Evolutionary conservation across 495 filamentous ascomycete species (phyloP).

Genomic region (Daldinia grandis): DNA sequence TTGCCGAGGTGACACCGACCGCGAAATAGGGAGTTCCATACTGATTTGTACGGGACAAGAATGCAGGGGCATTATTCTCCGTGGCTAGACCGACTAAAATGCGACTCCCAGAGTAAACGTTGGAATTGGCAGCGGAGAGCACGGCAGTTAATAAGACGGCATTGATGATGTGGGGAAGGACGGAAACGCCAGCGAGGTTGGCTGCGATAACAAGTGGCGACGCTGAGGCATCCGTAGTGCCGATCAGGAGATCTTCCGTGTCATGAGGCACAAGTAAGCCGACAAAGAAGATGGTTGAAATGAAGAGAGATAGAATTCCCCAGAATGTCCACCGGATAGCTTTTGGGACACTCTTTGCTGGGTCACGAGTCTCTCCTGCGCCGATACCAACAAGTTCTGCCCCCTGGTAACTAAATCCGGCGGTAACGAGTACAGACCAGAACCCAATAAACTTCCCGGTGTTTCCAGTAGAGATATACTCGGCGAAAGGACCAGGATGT

Average conservation of each 20-base stretch:
- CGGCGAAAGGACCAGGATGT: slow-evolving; percentile 72
- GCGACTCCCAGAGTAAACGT: slow-evolving; percentile 69
- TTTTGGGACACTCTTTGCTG: slow-evolving; percentile 62
- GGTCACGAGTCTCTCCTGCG: slow-evolving; percentile 71
- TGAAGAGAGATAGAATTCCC: slow-evolving; percentile 72
- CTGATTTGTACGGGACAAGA: slow-evolving; percentile 51
- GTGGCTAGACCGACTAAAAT: slow-evolving; percentile 70
- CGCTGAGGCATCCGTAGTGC: slow-evolving; percentile 62
- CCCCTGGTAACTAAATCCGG: slow-evolving; percentile 59
- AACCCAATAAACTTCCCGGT: slow-evolving; percentile 58
- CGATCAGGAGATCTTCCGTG: slow-evolving; percentile 57
- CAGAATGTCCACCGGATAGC: slow-evolving; percentile 65
- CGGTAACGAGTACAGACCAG: slow-evolving; percentile 58
- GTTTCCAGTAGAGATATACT: slow-evolving; percentile 54
- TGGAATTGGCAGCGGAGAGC: slow-evolving; percentile 63
- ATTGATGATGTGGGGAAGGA: slow-evolving; percentile 76
- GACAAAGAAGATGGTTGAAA: slow-evolving; percentile 71
- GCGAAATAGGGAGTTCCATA: slow-evolving; percentile 55
- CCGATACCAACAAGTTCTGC: slow-evolving; percentile 72
- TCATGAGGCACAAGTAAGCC: slow-evolving; percentile 70
- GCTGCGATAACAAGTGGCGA: slow-evolving; percentile 79
- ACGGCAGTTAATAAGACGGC: slow-evolving; percentile 72
- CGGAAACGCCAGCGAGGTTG: slow-evolving; percentile 67
- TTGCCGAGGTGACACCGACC: slow-evolving; percentile 51
- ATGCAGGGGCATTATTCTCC: slow-evolving; percentile 66